phyloP scores from a whole-genome alignment of 495 filamentous ascomycete genomes.

The Polyplosphaeria fusca region DNA sequence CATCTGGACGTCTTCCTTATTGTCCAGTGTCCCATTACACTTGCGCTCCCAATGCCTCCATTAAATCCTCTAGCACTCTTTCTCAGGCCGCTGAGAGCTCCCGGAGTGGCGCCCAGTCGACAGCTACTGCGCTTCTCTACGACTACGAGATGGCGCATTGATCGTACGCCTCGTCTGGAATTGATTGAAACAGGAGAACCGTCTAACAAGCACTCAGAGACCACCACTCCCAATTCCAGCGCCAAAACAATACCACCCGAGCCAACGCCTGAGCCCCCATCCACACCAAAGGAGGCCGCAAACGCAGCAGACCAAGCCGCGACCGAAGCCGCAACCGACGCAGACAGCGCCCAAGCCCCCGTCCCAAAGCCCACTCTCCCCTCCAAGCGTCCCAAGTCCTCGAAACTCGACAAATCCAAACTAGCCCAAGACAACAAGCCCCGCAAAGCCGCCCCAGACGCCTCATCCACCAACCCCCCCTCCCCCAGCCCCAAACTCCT shows the following conservation, averaged over 20 bases:
- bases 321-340: conserved; percentile 29
- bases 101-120: conserved; percentile 29
- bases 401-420: background rate
- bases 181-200: background rate
- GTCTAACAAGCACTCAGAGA: conserved; percentile 11
- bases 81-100: conserved; percentile 37
- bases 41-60: conserved; percentile 30
- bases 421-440: background rate
- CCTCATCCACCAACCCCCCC: background rate
- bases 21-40: background rate
- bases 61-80: conserved; percentile 33
- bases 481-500: background rate
- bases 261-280: conserved; percentile 32
- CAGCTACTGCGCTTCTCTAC: conserved; percentile 40
- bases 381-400: conserved; percentile 5
- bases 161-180: conserved; percentile 18
- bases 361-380: conserved; percentile 34
- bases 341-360: conserved; percentile 36
- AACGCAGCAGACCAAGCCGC: conserved; percentile 20
- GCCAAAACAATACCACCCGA: conserved; percentile 4
- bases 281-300: conserved; percentile 7
- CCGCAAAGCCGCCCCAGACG: background rate
- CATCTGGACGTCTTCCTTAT: background rate
- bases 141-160: conserved; percentile 26
- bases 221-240: background rate